phyloP scores from a whole-genome alignment of 2,329 filamentous ascomycete species.

The Hyphodiscus sp. region DNA sequence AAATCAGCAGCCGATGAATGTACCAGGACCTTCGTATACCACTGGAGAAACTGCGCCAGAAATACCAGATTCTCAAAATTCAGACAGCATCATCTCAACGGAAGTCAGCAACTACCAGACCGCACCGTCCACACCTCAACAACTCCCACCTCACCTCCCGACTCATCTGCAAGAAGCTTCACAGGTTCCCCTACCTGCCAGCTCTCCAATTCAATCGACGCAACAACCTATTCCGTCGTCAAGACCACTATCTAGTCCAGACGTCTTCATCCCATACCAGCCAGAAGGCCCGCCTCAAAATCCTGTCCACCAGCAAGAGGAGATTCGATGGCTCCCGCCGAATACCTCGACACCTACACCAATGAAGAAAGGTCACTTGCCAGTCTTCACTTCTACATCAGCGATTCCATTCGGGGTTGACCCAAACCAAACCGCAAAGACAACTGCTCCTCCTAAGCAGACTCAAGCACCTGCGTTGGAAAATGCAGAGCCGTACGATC shows the following conservation, averaged over 20 bases:
- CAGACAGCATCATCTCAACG: background rate
- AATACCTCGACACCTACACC: conserved; percentile 30
- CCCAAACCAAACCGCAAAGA: conserved; percentile 4
- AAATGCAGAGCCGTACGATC: conserved; percentile 5
- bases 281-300: conserved; percentile 44
- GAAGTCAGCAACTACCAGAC: background rate
- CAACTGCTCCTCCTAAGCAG: background rate
- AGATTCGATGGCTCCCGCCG: conserved; percentile 46
- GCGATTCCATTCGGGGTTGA: conserved; percentile 26
- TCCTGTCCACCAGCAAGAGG: conserved; percentile 33
- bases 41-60: background rate
- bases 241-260: conserved; percentile 17
- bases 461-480: background rate
- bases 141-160: conserved; percentile 8
- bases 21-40: background rate
- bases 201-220: conserved; percentile 16
- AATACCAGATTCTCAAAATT: background rate
- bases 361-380: conserved; percentile 24
- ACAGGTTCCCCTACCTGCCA: conserved; percentile 19
- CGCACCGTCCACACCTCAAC: conserved; percentile 17
- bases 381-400: conserved; percentile 28
- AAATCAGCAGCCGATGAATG: background rate
- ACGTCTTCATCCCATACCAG: conserved; percentile 49
- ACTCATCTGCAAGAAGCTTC: conserved; percentile 15
- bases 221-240: background rate